These are phyloP conservation scores for Neurospora sp. DNA, from an alignment of 495 filamentous ascomycete genomes.

Conservation along the genomic window DNA sequence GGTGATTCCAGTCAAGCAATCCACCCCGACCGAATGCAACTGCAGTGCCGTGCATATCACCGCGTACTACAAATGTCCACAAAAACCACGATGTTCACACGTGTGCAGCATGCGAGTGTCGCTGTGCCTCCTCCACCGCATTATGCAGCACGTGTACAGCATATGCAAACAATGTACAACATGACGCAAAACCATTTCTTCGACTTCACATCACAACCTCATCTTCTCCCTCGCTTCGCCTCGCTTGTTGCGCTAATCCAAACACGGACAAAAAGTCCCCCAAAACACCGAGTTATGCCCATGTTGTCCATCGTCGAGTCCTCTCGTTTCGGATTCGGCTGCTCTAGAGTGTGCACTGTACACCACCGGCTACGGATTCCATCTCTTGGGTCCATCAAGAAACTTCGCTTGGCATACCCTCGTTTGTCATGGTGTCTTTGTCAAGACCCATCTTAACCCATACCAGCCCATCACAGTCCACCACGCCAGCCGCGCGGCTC, in stretches of 20 bases:
- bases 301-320: not conserved
- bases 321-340: not conserved
- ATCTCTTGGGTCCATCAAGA: not conserved
- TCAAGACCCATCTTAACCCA: not conserved
- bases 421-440: not conserved
- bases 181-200: not conserved
- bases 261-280: not conserved
- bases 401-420: not conserved
- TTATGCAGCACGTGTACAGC: not conserved
- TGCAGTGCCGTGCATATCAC: not conserved
- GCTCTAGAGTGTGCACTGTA: not conserved
- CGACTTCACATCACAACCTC: not conserved
- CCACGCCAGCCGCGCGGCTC: not conserved
- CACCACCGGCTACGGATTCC: not conserved
- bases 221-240: not conserved
- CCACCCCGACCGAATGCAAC: not conserved
- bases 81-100: not conserved
- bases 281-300: not conserved
- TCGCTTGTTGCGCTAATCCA: not conserved
- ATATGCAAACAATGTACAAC: not conserved
- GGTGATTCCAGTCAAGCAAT: not conserved
- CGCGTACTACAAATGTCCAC: not conserved
- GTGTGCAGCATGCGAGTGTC: not conserved
- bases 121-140: not conserved
- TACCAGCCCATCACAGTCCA: not conserved